Base-by-base conservation (phyloP, 495 filamentous ascomycete genomes). In the Glarea lozoyensis region DNA sequence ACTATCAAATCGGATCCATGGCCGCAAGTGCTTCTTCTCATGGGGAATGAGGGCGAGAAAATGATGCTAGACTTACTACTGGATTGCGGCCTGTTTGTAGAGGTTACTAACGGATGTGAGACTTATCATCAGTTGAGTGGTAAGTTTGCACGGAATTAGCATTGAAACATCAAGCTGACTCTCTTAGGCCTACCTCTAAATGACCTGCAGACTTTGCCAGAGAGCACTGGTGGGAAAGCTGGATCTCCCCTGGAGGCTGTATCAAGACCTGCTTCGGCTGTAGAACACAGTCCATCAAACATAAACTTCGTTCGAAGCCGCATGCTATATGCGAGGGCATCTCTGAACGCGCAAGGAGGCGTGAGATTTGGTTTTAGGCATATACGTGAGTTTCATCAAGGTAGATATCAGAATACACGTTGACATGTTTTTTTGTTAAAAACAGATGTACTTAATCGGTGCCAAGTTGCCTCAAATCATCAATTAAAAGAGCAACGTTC, bases 391-490 rank as follows among this genome's bases (percentile, higher is more conserved):
- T 71, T 44, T 12, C 34, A n/a, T n/a, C n/a, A n/a, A n/a, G n/a
- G n/a, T n/a, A n/a, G n/a, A n/a, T n/a, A n/a, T n/a, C n/a, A n/a
- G n/a, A n/a, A n/a, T n/a, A n/a, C n/a, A n/a, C n/a, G n/a, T n/a
- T n/a, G n/a, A n/a, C n/a, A n/a, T n/a, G n/a, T n/a, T n/a, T n/a
- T n/a, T n/a, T n/a, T n/a, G n/a, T n/a, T n/a, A n/a, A n/a, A n/a
- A n/a, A 10, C 53, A 96, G 88, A 98, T 64, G 83, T 89, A 1
- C 63, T 98, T 13, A 94, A 89, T 60, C 81, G 88, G 1, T 85
- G 74, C 54, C n/a, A n/a, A n/a, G n/a, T n/a, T n/a, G n/a, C n/a
- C n/a, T n/a, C n/a, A n/a, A n/a, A n/a, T n/a, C n/a, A n/a, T n/a
- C n/a, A n/a, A n/a, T n/a, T n/a, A n/a, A n/a, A n/a, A n/a, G n/a